Percentiles rank a stretch among this genome's conserved stretches.
Evolutionary conservation across 1,284 basidiomycete species (phyloP).

Genomic region (Marasmius oreades): DNA sequence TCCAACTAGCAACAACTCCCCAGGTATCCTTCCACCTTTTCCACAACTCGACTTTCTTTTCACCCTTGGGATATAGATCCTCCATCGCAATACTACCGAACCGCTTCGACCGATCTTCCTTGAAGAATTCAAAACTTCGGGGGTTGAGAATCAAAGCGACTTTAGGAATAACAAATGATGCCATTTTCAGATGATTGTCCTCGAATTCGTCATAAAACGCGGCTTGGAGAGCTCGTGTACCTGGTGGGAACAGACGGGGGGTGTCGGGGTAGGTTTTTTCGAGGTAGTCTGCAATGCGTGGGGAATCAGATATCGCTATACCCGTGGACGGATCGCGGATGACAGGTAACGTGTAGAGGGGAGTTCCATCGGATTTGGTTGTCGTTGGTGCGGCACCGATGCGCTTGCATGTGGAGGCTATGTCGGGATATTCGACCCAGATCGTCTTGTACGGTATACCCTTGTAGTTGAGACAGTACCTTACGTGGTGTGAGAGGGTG

Average conservation of each 20-base stretch:
- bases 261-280: constrained; percentile 31
- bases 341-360: constrained; percentile 34
- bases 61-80: constrained; percentile 28
- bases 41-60: constrained; percentile 22
- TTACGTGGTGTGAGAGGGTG: constrained; percentile 10
- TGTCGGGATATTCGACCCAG: constrained; percentile 39
- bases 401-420: constrained; percentile 27
- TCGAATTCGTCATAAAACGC: constrained; percentile 22
- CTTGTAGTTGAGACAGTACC: constrained; percentile 38
- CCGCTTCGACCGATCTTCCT: not conserved
- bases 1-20: constrained; percentile 20
- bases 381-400: constrained; percentile 28
- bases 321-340: constrained; percentile 30
- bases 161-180: not conserved
- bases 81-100: constrained; percentile 25
- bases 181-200: not conserved
- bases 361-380: constrained; percentile 24
- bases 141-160: not conserved
- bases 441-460: constrained; percentile 35
- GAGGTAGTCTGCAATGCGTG: constrained; percentile 33
- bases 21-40: constrained; percentile 23
- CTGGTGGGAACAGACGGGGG: constrained; percentile 24
- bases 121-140: not conserved
- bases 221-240: constrained; percentile 19
- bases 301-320: constrained; percentile 22